Conservation (phyloP, 2,329 filamentous ascomycete species). For the Bipolaris victoriae region DNA sequence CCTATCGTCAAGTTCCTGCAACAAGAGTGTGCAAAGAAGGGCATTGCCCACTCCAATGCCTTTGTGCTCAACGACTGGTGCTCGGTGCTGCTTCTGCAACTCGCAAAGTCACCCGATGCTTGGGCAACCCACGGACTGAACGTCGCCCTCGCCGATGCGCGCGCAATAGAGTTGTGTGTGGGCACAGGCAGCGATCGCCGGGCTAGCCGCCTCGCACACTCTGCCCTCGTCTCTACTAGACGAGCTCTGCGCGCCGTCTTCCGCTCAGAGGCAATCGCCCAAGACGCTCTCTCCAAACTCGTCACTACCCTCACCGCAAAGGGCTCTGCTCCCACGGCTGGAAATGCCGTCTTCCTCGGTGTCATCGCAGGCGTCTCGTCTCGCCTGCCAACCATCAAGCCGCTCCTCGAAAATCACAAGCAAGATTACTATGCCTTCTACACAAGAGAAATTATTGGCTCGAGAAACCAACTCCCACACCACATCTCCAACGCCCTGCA, state of each 20-base stretch:
- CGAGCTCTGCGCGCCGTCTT: constrained; percentile 80
- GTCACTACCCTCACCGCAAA: constrained; percentile 74
- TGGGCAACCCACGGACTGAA: constrained; percentile 71
- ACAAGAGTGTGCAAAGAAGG: constrained; percentile 75
- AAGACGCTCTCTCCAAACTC: constrained; percentile 66
- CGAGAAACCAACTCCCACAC: constrained; percentile 70
- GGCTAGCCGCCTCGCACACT: constrained; percentile 67
- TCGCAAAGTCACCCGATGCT: constrained; percentile 63
- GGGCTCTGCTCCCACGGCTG: constrained; percentile 65
- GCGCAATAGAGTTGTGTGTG: constrained; percentile 78
- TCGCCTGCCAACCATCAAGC: constrained; percentile 68
- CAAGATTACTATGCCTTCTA: constrained; percentile 81
- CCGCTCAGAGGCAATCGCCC: constrained; percentile 62
- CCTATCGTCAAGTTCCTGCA: constrained; percentile 71
- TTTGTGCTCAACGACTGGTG: constrained; percentile 94
- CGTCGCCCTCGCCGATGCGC: constrained; percentile 71
- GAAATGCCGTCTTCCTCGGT: constrained; percentile 79
- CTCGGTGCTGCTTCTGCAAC: constrained; percentile 75
- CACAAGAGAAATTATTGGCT: constrained; percentile 81
- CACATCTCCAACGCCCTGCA: constrained; percentile 75
- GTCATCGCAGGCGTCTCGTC: constrained; percentile 86
- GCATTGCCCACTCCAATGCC: constrained; percentile 78
- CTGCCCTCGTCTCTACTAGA: constrained; percentile 77
- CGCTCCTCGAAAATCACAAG: constrained; percentile 69
- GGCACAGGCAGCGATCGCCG: constrained; percentile 49